Base-by-base conservation (phyloP, 2,329 filamentous ascomycete genomes). In the Fusarium lateritium region DNA sequence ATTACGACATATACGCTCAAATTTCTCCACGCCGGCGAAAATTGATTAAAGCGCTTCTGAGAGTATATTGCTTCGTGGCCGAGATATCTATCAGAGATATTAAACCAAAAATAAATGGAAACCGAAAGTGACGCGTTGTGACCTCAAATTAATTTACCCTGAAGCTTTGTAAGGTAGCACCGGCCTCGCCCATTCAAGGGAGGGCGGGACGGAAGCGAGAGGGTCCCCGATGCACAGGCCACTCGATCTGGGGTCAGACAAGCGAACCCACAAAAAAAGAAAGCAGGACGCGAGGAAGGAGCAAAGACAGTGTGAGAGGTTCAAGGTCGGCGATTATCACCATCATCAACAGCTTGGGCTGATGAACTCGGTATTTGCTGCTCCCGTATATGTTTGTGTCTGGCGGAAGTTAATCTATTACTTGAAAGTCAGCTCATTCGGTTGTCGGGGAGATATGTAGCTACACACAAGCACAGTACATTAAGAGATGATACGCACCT, bases 181-280 rank as follows among this genome's bases (percentile, higher is more conserved):
- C 34, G 19, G 43, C 47, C 26, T 47, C 42, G 21, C 22, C 56
- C 56, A 43, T 44, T 21, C 46, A 34, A 59, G 43, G 65, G 58
- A 71, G 65, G 31, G 61, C 45, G 55, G 58, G 54, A 53, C 55
- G 33, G 40, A 53, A 39, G 33, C 17, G 9, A 19, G 45, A 14
- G 36, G 36, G 36, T 34, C 62, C 60, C 60, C 46, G 31, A 45
- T 47, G 70, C 70, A 72, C 70, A 53, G 70, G 54, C 67, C 70
- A 73, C 45, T 31, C 24, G 64, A 63, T 69, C 61, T 39, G 61
- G 62, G 69, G 65, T 60, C 24, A 31, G 36, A 38, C 42, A 73
- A 73, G 70, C 65, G 68, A 73, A 63, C 46, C 67, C 69, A 72
- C 68, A 71, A 71, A 71, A 71, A 71, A 55, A 34, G 40, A 65